phyloP scores from a whole-genome alignment of 2,329 filamentous ascomycete species.

The Ophiostoma perfectum region DNA sequence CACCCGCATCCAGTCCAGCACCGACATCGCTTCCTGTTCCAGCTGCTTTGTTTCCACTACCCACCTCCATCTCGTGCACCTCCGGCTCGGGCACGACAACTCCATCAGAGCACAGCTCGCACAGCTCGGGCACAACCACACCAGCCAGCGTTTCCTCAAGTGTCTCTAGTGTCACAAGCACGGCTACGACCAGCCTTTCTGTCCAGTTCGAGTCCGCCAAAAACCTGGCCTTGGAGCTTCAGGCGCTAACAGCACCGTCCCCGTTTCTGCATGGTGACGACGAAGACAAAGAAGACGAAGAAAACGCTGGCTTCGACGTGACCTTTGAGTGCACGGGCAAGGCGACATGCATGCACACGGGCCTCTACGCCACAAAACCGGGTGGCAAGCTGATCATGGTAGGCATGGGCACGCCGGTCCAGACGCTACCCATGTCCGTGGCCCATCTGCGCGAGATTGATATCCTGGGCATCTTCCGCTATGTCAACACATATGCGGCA shows the following conservation, averaged over 20 bases:
- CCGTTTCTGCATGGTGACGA: neutral
- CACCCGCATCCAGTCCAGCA: neutral
- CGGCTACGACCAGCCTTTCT: constrained; percentile 30
- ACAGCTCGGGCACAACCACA: constrained; percentile 37
- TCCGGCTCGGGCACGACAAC: constrained; percentile 46
- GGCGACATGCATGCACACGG: constrained; percentile 66
- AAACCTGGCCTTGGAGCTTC: constrained; percentile 44
- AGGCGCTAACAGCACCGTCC: constrained; percentile 37
- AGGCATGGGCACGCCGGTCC: constrained; percentile 72
- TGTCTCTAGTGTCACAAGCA: neutral
- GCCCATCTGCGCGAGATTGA: constrained; percentile 71
- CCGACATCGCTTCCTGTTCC: neutral
- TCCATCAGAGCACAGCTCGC: constrained; percentile 35
- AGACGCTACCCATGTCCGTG: constrained; percentile 66
- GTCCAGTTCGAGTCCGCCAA: constrained; percentile 49
- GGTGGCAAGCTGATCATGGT: constrained; percentile 71
- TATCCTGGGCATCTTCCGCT: constrained; percentile 71
- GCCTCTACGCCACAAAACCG: constrained; percentile 64
- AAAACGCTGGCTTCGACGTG: constrained; percentile 59
- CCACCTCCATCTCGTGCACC: constrained; percentile 34
- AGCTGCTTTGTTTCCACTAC: neutral
- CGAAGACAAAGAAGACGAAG: neutral
- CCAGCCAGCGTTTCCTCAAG: neutral
- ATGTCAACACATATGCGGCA: constrained; percentile 68
- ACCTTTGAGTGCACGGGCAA: constrained; percentile 76